These are phyloP conservation scores for Calonectria fujianensis DNA, from an alignment of 2,329 filamentous ascomycete genomes.

Conservation along the genomic window DNA sequence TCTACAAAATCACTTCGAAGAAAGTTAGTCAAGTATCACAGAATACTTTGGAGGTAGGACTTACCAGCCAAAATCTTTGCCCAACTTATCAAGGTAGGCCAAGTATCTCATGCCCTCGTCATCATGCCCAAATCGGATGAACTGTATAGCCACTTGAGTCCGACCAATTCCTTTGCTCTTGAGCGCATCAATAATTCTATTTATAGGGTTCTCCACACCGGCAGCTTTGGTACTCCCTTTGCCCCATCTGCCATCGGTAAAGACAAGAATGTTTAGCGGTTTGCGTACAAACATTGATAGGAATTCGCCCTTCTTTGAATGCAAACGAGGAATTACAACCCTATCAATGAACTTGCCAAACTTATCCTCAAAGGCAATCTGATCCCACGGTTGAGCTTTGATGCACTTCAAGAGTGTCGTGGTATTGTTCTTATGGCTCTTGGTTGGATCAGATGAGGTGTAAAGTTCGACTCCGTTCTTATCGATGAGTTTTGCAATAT, in stretches of 20 bases:
- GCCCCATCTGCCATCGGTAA: neutral
- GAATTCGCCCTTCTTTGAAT: neutral
- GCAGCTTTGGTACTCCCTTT: neutral
- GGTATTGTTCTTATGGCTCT: neutral
- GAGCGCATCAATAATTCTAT: neutral
- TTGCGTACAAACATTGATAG: neutral
- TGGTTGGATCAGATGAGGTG: neutral
- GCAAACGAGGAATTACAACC: neutral
- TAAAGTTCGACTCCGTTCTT: neutral
- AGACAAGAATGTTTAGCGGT: neutral
- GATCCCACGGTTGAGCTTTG: neutral
- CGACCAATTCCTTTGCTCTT: neutral
- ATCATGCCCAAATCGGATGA: slow-evolving; percentile 2
- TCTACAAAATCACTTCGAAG: neutral
- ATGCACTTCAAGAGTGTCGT: too few species aligned
- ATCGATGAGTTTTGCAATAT: neutral
- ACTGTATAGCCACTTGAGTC: neutral
- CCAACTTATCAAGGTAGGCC: neutral
- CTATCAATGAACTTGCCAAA: slow-evolving; percentile 11
- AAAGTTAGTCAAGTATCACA: neutral
- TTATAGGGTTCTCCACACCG: neutral
- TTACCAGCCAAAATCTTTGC: neutral
- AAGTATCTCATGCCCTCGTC: neutral
- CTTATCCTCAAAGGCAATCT: neutral
- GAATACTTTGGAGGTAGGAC: neutral